Percentiles rank a stretch among this genome's conserved stretches.
These are phyloP conservation scores for Pseudocercospora ulei DNA, from an alignment of 2,329 filamentous ascomycete genomes.

Conservation along the genomic window DNA sequence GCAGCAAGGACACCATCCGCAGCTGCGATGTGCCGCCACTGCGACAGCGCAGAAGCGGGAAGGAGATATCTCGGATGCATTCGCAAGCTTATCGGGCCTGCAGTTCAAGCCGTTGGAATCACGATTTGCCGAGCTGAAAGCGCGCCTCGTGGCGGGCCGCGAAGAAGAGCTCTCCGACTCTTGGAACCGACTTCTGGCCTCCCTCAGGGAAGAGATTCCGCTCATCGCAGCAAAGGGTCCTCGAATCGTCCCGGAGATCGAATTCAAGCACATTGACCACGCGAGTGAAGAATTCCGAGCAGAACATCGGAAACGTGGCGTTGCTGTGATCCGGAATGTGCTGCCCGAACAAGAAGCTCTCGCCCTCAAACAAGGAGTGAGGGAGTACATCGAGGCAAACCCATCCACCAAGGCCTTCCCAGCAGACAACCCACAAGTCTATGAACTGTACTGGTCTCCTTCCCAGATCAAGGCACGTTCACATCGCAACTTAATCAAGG, in stretches of 20 bases:
- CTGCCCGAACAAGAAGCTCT: slow-evolving; percentile 39
- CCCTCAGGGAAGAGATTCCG: slow-evolving; percentile 40
- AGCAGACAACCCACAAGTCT: slow-evolving; percentile 43
- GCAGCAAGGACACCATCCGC: neutral
- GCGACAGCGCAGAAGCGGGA: slow-evolving; percentile 37
- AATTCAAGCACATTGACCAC: slow-evolving; percentile 40
- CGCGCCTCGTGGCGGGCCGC: slow-evolving; percentile 38
- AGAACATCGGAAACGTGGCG: slow-evolving; percentile 50
- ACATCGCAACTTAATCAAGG: slow-evolving; percentile 41
- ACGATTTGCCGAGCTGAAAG: slow-evolving; percentile 42
- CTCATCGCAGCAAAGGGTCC: slow-evolving; percentile 39
- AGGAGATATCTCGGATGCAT: slow-evolving; percentile 45
- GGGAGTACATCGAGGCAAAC: slow-evolving; percentile 41
- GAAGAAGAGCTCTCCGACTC: slow-evolving; percentile 43
- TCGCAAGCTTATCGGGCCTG: slow-evolving; percentile 43
- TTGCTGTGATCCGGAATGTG: slow-evolving; percentile 42
- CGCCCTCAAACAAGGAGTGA: slow-evolving; percentile 39
- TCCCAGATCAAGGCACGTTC: slow-evolving; percentile 42
- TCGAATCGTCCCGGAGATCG: slow-evolving; percentile 40
- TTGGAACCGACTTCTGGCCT: slow-evolving; percentile 41
- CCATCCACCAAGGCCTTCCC: slow-evolving; percentile 43
- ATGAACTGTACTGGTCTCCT: slow-evolving; percentile 45
- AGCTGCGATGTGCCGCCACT: slow-evolving; percentile 21
- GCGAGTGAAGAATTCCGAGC: slow-evolving; percentile 48
- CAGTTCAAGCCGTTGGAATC: slow-evolving; percentile 39